These are phyloP conservation scores for Nannochloropsis salina DNA, from an alignment of 108 stramenopile species.

Conservation along the genomic window DNA sequence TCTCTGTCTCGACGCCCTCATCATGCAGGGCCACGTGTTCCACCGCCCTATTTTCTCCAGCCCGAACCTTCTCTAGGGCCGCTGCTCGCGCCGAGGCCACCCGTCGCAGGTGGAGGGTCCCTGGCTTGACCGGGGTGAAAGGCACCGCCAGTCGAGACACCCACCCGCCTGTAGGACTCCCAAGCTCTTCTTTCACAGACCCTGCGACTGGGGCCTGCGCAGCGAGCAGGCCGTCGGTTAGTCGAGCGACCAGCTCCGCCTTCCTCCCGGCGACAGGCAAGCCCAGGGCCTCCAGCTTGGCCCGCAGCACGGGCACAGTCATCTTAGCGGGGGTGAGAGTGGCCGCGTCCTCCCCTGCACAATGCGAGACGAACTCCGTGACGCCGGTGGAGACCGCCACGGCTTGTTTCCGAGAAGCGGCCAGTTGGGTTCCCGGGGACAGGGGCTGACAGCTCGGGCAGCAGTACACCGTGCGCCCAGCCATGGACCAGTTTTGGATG, in stretches of 20 bases:
- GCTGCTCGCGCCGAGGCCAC: constrained; percentile 57
- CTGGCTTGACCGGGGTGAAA: constrained; percentile 34
- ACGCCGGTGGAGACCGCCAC: constrained; percentile 25
- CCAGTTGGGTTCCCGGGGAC: background rate
- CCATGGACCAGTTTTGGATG: constrained; percentile 59
- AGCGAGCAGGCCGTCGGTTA: background rate
- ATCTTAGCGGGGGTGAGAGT: constrained; percentile 50
- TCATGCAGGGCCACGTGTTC: constrained; percentile 66
- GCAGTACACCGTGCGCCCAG: constrained; percentile 62
- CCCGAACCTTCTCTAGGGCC: constrained; percentile 58
- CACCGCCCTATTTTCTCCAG: constrained; percentile 63
- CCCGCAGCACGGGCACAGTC: constrained; percentile 60
- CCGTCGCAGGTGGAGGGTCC: background rate
- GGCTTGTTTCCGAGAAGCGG: background rate
- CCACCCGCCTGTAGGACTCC: background rate
- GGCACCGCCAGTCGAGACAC: background rate
- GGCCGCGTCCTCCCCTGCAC: constrained; percentile 52
- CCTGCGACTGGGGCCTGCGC: background rate
- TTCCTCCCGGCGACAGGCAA: constrained; percentile 14
- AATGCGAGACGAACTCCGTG: constrained; percentile 62
- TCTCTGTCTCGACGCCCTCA: background rate
- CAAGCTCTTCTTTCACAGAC: background rate
- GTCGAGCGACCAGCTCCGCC: constrained; percentile 26
- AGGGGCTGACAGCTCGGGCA: constrained; percentile 62
- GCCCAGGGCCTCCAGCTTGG: constrained; percentile 37